Conservation (phyloP, 352 stramenopile species). For the Pythium apleroticum region DNA sequence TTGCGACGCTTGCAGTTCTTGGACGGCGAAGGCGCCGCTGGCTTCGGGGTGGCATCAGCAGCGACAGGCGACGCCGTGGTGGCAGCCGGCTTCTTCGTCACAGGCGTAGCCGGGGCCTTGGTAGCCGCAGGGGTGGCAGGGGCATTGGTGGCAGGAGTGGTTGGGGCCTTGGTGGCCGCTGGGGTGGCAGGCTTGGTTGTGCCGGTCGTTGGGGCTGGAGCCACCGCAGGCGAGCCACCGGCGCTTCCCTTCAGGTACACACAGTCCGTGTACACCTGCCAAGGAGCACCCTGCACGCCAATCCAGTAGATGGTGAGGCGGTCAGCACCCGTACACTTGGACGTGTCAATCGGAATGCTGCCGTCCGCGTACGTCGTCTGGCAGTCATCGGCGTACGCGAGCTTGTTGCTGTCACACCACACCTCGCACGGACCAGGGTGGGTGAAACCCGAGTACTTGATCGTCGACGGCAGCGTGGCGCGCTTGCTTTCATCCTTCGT, state of each 20-base stretch:
- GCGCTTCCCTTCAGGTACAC: conserved; percentile 43
- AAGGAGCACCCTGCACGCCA: conserved; percentile 45
- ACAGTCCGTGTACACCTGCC: conserved; percentile 67
- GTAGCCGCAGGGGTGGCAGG: not conserved
- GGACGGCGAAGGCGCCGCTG: not conserved
- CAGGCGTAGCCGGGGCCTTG: not conserved
- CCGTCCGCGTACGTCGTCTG: conserved; percentile 35
- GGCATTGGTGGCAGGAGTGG: not conserved
- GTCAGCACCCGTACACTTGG: conserved; percentile 44
- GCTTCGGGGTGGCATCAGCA: not conserved
- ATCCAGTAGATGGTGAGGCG: conserved; percentile 62
- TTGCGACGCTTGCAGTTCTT: conserved; percentile 3
- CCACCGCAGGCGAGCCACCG: conserved; percentile 14
- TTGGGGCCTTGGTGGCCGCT: conserved; percentile 6
- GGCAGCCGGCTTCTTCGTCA: not conserved
- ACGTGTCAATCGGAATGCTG: conserved; percentile 42
- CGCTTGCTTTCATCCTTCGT: conserved; percentile 40
- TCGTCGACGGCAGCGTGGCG: conserved; percentile 35
- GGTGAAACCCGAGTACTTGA: conserved; percentile 54
- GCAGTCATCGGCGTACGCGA: conserved; percentile 53
- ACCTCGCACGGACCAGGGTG: conserved; percentile 60
- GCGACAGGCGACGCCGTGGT: not conserved
- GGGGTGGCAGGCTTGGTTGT: conserved; percentile 1
- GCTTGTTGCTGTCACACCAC: conserved; percentile 57
- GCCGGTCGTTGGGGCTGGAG: conserved; percentile 4